phyloP scores from a whole-genome alignment of 495 filamentous ascomycete genomes.

The Ramalina peruviana region DNA sequence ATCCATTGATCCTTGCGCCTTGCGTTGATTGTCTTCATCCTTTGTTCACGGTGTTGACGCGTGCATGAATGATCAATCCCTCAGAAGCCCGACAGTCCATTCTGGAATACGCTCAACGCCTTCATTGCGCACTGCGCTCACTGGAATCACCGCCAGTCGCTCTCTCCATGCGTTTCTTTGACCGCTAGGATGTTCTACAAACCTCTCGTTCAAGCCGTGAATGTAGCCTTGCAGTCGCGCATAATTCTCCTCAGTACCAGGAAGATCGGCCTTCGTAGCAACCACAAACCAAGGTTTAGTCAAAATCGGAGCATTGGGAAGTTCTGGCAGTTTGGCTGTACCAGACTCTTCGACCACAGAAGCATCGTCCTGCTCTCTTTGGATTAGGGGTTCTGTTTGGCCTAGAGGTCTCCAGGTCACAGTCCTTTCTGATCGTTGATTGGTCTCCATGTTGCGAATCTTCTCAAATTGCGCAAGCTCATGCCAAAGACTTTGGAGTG shows the following conservation, averaged over 20 bases:
- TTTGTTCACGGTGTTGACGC: too few species aligned
- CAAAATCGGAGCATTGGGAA: slow-evolving; percentile 47
- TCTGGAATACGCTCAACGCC: slow-evolving; percentile 67
- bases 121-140: slow-evolving; percentile 77
- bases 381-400: not conserved
- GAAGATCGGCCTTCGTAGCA: slow-evolving; percentile 85
- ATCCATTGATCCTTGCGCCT: too few species aligned
- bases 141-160: slow-evolving; percentile 55
- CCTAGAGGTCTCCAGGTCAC: slow-evolving; percentile 12
- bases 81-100: slow-evolving; percentile 61
- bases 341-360: slow-evolving; percentile 24
- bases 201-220: slow-evolving; percentile 39
- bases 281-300: slow-evolving; percentile 95
- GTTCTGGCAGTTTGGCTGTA: slow-evolving; percentile 5
- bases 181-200: slow-evolving; percentile 54
- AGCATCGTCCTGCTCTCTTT: slow-evolving; percentile 13
- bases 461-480: slow-evolving; percentile 81
- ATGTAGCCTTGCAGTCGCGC: slow-evolving; percentile 52
- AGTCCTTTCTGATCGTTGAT: slow-evolving; percentile 31
- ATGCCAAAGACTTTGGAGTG: slow-evolving; percentile 69
- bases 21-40: too few species aligned
- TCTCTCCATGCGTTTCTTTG: slow-evolving; percentile 52
- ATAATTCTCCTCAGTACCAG: slow-evolving; percentile 67
- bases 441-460: slow-evolving; percentile 46
- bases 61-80: slow-evolving; percentile 18